Base-by-base conservation (phyloP, 768 basidiomycete genomes). In the Strobilomyces confusus region DNA sequence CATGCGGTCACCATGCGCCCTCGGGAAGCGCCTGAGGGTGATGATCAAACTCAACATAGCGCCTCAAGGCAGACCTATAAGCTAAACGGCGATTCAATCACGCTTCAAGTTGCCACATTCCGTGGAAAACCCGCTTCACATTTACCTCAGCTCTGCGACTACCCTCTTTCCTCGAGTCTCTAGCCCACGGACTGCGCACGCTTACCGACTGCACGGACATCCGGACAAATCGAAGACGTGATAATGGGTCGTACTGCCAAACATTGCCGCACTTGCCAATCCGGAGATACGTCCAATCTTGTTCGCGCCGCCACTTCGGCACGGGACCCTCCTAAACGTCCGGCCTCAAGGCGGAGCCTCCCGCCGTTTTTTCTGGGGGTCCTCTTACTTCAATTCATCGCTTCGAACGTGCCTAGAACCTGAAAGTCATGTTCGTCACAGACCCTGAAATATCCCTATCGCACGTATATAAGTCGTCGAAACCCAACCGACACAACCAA, bases 1-100 rank as follows among this genome's bases (percentile, higher is more conserved):
- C 73, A 75, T 62, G 73, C 68, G 64, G 61, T 56, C 48, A 42
- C 58, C 73, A 73, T 63, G 73, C 60, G 63, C 60, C 59, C 14
- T 61, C 56, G 51, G 56, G 57, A 67, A 63, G 59, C 59, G 57
- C 62, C 58, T 56, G 48, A 56, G 55, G 54, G 58, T 55, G 49
- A 60, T 55, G 57, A 65, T 57, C 54, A 59, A 55, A 67, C 51
- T 30, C 53, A 54, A 48, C 68, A 54, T 30, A 38, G n/a, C 50
- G 67, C 70, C 64, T 70, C 71, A 67, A 65, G 63, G 65, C 62
- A 54, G 38, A 38, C 65, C 56, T 60, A 62, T 57, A 58, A 66
- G 34, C 60, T 54, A 51, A 62, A 61, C 56, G 52, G 54, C 58
- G 55, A 67, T 59, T 66, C 66, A 53, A 60, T 56, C 54, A 56